These are phyloP conservation scores for Entomortierella beljakovae DNA, from an alignment of 192 early-diverging fungal species.

Conservation along the genomic window DNA sequence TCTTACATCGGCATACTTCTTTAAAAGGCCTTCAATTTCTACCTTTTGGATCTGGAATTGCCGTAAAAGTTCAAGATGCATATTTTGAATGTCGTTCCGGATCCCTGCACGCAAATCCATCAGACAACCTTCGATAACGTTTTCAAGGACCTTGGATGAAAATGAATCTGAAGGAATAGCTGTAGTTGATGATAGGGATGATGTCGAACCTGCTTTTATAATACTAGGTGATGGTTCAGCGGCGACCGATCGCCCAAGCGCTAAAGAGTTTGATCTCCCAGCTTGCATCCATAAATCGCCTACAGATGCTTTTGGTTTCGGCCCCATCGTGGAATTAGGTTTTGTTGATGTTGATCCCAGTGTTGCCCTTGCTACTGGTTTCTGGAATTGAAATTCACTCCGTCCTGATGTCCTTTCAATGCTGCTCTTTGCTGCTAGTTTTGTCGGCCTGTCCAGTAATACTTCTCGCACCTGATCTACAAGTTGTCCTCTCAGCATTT, in stretches of 20 bases:
- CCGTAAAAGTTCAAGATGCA: conserved; percentile 76
- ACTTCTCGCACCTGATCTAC: conserved; percentile 43
- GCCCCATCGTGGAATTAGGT: not conserved
- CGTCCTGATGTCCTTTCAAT: no score
- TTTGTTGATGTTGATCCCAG: not conserved
- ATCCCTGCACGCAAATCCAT: conserved; percentile 66
- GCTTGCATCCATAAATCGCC: conserved; percentile 37
- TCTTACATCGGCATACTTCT: conserved; percentile 59
- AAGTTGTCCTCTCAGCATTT: conserved; percentile 33
- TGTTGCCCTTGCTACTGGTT: not conserved
- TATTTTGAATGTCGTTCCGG: conserved; percentile 72
- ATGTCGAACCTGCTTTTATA: not conserved
- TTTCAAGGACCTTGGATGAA: conserved; percentile 61
- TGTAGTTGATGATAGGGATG: not conserved
- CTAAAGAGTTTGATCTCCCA: conserved; percentile 3
- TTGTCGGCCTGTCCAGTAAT: conserved; percentile 18
- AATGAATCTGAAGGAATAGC: conserved; percentile 7
- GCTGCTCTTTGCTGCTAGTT: not conserved
- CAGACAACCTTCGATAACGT: conserved; percentile 70
- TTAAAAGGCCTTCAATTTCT: conserved; percentile 67
- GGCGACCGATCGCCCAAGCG: no score
- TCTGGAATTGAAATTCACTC: no score
- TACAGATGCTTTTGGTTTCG: not conserved
- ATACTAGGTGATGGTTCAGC: no score
- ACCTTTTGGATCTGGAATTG: conserved; percentile 80